Evolutionary conservation across 169 alveolate genomes (phyloP).

Genomic region (Ichthyophthirius multifiliis): DNA sequence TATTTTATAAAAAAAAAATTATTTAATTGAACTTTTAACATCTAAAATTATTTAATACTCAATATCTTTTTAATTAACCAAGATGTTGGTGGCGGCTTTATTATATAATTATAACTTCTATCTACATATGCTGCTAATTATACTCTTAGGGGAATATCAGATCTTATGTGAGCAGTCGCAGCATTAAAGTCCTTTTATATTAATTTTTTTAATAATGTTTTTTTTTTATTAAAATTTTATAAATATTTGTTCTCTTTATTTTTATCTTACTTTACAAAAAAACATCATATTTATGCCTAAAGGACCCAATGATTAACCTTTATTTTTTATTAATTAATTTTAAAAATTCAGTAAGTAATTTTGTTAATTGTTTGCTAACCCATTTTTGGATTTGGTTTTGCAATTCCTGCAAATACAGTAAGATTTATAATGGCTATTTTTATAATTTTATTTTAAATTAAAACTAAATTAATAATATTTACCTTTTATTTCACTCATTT

Average conservation of each 20-base stretch:
- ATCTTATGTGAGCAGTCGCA: conserved; percentile 36
- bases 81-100: conserved; percentile 69
- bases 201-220: too few relatives aligned
- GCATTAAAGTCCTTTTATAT: conserved; percentile 50
- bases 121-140: conserved; percentile 53
- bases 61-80: conserved; percentile 63
- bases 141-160: conserved; percentile 65
- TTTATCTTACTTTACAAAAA: conserved; percentile 46
- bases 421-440: conserved; percentile 28
- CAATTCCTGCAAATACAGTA: conserved; percentile 51
- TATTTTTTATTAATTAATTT: background rate
- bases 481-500: too few relatives aligned
- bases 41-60: conserved; percentile 21
- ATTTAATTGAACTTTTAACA: background rate
- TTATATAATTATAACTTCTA: conserved; percentile 50
- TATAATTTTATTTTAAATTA: too few relatives aligned
- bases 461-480: too few relatives aligned
- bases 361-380: conserved; percentile 12
- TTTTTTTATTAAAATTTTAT: too few relatives aligned
- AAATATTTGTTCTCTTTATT: too few relatives aligned
- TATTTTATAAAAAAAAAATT: background rate
- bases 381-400: conserved; percentile 72
- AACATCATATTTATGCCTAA: conserved; percentile 72
- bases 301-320: conserved; percentile 64
- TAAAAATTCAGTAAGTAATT: too few relatives aligned